A percentile compares a stretch with the other conserved stretches of the same genome.
These are phyloP conservation scores for Pseudogymnoascus sp. DNA, from an alignment of 2,329 filamentous ascomycete genomes.

Conservation along the genomic window DNA sequence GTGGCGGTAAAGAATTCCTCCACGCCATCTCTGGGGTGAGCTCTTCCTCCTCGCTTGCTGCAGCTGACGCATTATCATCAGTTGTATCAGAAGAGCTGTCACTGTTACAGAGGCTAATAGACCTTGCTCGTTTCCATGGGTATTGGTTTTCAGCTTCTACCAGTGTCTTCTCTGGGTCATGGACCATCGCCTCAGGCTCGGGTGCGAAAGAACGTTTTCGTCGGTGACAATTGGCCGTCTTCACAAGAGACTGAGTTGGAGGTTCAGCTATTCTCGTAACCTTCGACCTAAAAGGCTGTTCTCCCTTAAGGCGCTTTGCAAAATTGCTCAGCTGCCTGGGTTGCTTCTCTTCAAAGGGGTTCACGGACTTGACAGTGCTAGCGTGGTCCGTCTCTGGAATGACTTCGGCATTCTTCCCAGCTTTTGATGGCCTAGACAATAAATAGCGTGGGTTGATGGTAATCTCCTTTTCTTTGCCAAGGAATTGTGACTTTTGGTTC, in stretches of 20 bases:
- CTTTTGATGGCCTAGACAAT: background rate
- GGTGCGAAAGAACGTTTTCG: background rate
- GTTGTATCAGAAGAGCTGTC: conserved; percentile 14
- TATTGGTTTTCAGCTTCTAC: conserved; percentile 14
- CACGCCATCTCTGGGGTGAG: conserved; percentile 17
- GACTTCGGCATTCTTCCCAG: background rate
- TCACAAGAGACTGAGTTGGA: background rate
- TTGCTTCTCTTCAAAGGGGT: background rate
- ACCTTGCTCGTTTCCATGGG: conserved; percentile 12
- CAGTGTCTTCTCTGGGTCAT: conserved; percentile 19
- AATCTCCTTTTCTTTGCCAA: background rate
- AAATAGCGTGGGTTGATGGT: background rate
- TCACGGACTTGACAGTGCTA: background rate
- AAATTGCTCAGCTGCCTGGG: background rate
- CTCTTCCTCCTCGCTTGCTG: conserved; percentile 13
- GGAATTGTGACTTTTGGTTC: background rate
- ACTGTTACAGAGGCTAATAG: conserved; percentile 16
- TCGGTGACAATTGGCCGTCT: background rate
- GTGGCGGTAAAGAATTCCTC: conserved; percentile 25
- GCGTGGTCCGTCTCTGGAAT: background rate
- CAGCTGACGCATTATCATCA: background rate
- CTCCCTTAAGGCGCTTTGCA: background rate
- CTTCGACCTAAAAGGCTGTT: background rate
- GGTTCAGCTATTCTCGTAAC: background rate
- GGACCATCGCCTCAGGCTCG: background rate